Percentiles rank a stretch among this genome's conserved stretches.
phyloP scores from a whole-genome alignment of 106 monocot genomes.

The Gastrodia elata region DNA sequence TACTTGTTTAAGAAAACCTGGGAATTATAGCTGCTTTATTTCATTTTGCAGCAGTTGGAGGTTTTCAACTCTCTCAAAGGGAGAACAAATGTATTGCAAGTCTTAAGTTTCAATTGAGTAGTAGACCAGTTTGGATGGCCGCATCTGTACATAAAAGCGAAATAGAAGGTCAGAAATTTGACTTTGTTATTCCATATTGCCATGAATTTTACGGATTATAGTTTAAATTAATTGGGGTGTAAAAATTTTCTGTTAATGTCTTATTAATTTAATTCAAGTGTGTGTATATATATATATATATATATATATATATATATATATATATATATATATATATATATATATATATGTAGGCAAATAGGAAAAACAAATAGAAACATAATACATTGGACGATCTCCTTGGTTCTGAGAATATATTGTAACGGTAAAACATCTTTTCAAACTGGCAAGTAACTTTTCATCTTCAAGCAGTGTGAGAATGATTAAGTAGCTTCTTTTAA shows the following conservation, averaged over 20 bases:
- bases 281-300: neutral
- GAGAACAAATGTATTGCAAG: conserved; percentile 32
- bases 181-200: neutral
- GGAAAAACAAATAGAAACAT: too few relatives aligned
- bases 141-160: conserved; percentile 88
- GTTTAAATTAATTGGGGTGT: neutral
- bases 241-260: neutral
- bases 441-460: too few relatives aligned
- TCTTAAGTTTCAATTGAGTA: conserved; percentile 38
- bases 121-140: conserved; percentile 84
- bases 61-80: conserved; percentile 19
- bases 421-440: too few relatives aligned
- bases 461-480: too few relatives aligned
- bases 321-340: too few relatives aligned
- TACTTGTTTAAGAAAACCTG: neutral
- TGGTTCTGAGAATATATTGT: too few relatives aligned
- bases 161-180: conserved; percentile 56
- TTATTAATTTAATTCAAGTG: neutral
- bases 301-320: too few relatives aligned
- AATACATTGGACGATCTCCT: too few relatives aligned
- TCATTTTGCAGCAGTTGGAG: conserved; percentile 43
- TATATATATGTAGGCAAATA: too few relatives aligned
- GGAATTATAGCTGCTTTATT: neutral
- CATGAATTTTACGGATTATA: neutral
- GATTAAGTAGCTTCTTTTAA: too few relatives aligned